phyloP scores from a whole-genome alignment of 192 early-diverging fungal species.

The Backusella australiensis region DNA sequence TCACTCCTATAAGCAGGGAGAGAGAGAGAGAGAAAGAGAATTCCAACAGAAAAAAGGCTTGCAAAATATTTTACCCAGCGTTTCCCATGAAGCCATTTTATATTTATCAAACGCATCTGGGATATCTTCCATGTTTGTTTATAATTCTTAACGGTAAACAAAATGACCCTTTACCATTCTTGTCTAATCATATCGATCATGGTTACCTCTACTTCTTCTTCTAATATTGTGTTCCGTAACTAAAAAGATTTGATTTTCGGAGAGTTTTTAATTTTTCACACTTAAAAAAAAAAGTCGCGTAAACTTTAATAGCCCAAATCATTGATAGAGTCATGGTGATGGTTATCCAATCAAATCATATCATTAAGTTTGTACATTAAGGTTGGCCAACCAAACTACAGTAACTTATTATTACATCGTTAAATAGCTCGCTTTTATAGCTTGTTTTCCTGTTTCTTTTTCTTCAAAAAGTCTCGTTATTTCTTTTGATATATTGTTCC shows the following conservation, averaged over 20 bases:
- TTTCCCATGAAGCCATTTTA: not conserved
- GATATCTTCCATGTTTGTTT: not conserved
- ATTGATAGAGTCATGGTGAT: not conserved
- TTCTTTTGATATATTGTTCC: not conserved
- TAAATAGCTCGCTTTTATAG: not conserved
- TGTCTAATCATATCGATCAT: not conserved
- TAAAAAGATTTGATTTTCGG: not conserved
- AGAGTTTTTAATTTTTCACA: not conserved
- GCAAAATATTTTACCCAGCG: not conserved
- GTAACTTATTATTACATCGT: not conserved
- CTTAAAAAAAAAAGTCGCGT: not conserved
- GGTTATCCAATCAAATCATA: not conserved
- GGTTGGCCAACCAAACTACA: not conserved
- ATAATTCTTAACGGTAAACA: not conserved
- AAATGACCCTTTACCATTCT: not conserved
- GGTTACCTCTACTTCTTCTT: not conserved
- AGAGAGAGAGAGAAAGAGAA: not conserved
- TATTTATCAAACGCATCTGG: not conserved
- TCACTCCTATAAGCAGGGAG: not conserved
- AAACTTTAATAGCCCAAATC: not conserved
- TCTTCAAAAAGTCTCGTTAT: not conserved
- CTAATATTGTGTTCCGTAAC: not conserved
- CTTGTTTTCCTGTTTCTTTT: not conserved
- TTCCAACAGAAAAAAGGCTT: not conserved
- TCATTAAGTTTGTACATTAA: not conserved